Conservation (phyloP, 257 asterid genomes). For the Parsonsia alboflavescens region DNA sequence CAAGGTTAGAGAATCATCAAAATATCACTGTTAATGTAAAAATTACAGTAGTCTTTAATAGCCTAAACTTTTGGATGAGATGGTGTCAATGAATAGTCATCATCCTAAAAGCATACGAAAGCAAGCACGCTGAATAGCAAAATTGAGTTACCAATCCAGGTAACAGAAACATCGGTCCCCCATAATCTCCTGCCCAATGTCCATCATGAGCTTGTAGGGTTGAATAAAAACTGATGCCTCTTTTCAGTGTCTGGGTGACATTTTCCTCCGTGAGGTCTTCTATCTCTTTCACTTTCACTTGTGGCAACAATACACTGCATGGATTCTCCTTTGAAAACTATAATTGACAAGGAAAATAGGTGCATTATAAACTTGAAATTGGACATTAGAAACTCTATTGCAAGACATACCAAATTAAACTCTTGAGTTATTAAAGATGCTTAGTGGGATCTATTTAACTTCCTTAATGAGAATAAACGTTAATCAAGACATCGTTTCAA, state of each 20-base stretch:
- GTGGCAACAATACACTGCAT: constrained; percentile 38
- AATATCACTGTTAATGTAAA: background rate
- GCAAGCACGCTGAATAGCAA: background rate
- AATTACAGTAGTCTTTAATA: background rate
- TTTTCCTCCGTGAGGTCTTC: constrained; percentile 78
- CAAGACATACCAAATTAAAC: background rate
- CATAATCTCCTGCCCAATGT: constrained; percentile 99
- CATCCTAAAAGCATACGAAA: background rate
- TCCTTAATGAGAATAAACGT: background rate
- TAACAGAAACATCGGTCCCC: constrained; percentile 96
- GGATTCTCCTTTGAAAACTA: constrained; percentile 88
- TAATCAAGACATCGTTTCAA: background rate
- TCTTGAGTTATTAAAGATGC: background rate
- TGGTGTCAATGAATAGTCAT: background rate
- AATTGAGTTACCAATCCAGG: constrained; percentile 81
- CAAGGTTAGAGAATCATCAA: background rate
- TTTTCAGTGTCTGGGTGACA: constrained; percentile 64
- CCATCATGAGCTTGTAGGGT: constrained; percentile 87
- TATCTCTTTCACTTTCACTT: constrained; percentile 57
- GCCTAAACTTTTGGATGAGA: background rate
- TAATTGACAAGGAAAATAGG: constrained; percentile 10
- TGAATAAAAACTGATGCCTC: constrained; percentile 75
- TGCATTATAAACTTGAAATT: background rate
- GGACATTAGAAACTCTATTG: background rate
- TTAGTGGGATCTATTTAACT: background rate